phyloP scores from a whole-genome alignment of 83 land plant species.

The Picea engelmannii region DNA sequence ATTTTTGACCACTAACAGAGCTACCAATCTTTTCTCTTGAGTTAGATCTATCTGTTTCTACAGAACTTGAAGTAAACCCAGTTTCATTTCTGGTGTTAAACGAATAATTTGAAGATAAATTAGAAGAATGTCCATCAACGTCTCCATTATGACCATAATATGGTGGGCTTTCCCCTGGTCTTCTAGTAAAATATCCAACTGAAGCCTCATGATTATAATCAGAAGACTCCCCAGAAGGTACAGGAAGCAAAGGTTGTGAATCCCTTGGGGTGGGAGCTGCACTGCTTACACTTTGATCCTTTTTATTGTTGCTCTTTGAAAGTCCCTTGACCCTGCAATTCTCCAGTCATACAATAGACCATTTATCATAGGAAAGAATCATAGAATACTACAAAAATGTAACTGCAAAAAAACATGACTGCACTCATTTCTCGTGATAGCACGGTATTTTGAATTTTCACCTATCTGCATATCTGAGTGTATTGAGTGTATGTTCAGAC shows the following conservation, averaged over 20 bases:
- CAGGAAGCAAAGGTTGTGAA: constrained; percentile 32
- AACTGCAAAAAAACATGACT: not conserved
- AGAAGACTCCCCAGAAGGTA: constrained; percentile 27
- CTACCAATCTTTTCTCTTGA: constrained; percentile 26
- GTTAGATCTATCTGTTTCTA: constrained; percentile 50
- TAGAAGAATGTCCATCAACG: constrained; percentile 31
- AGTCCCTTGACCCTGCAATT: constrained; percentile 70
- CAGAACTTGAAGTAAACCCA: constrained; percentile 19
- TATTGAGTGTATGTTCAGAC: constrained; percentile 97
- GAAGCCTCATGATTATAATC: constrained; percentile 42
- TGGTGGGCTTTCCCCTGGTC: constrained; percentile 26
- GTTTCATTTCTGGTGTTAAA: constrained; percentile 39
- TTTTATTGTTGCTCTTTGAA: constrained; percentile 71
- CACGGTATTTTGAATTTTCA: constrained; percentile 17
- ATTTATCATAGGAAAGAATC: too few relatives aligned
- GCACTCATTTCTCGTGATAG: not conserved
- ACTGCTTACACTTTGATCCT: constrained; percentile 34
- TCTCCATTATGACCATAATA: constrained; percentile 23
- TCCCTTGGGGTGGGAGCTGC: constrained; percentile 32
- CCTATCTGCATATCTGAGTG: constrained; percentile 99
- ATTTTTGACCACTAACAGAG: constrained; percentile 26
- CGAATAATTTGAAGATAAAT: constrained; percentile 21
- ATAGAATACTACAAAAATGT: not conserved
- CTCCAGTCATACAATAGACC: not conserved
- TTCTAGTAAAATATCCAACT: constrained; percentile 33